Evolutionary conservation across 805 yeast species (phyloP).

Genomic region (Ogataea sp.): DNA sequence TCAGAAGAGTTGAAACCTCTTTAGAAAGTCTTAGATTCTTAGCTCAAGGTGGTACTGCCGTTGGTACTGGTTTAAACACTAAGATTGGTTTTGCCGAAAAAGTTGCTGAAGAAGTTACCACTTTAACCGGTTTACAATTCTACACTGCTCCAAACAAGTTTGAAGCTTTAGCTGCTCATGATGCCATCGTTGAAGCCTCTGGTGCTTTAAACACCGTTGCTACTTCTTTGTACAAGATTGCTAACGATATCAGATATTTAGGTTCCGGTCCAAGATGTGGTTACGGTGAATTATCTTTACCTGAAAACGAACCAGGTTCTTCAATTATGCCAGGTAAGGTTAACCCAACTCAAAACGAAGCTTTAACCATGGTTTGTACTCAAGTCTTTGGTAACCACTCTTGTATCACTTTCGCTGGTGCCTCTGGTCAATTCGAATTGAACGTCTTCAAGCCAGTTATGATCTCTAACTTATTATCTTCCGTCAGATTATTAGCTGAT

Average conservation of each 20-base stretch:
- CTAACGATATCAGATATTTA: conserved; percentile 95
- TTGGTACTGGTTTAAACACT: conserved; percentile 97
- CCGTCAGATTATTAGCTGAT: conserved; percentile 84
- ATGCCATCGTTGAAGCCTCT: conserved; percentile 94
- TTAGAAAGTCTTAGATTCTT: conserved; percentile 71
- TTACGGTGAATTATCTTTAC: conserved; percentile 89
- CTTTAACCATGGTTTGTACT: conserved; percentile 94
- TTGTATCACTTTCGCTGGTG: conserved; percentile 94
- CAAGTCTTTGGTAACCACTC: conserved; percentile 98
- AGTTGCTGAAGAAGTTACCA: conserved; percentile 79
- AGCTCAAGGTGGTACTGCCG: conserved; percentile 99
- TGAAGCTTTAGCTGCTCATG: conserved; percentile 98
- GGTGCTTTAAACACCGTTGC: conserved; percentile 97
- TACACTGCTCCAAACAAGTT: conserved; percentile 97
- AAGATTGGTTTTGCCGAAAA: conserved; percentile 80
- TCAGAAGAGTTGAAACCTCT: conserved; percentile 70
- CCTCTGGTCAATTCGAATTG: conserved; percentile 97
- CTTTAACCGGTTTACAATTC: conserved; percentile 83
- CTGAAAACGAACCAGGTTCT: conserved; percentile 99
- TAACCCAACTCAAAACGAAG: conserved; percentile 99
- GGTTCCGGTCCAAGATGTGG: conserved; percentile 99
- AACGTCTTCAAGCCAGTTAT: conserved; percentile 97
- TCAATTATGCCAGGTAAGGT: conserved; percentile 99
- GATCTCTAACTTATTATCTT: conserved; percentile 83
- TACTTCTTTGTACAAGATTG: conserved; percentile 88